These are phyloP conservation scores for Fomitopsis pinicola DNA, from an alignment of 1,284 basidiomycete genomes.

Conservation along the genomic window DNA sequence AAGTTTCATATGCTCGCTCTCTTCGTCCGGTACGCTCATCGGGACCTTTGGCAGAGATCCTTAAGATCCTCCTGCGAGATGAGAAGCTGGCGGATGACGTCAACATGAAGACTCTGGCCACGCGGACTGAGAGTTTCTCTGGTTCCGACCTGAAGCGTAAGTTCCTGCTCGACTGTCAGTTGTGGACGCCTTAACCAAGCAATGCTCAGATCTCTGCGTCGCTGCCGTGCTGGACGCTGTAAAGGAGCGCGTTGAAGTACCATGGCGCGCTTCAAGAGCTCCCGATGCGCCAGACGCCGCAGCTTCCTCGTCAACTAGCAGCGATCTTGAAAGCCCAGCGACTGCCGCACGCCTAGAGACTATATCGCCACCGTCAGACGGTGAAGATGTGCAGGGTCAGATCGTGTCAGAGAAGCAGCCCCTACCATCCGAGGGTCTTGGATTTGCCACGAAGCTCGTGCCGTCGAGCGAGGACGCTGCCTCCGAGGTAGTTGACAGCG, in stretches of 20 bases:
- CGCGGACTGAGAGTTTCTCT: slow-evolving; percentile 81
- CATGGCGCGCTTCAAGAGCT: slow-evolving; percentile 43
- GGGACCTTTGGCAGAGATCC: slow-evolving; percentile 56
- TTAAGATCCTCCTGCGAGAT: slow-evolving; percentile 78
- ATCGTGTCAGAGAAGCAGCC: not conserved
- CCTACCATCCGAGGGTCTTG: not conserved
- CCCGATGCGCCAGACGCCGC: not conserved
- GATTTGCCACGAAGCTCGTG: not conserved
- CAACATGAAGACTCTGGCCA: slow-evolving; percentile 60
- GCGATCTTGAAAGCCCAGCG: not conserved
- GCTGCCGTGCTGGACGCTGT: slow-evolving; percentile 85
- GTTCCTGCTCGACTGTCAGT: slow-evolving; percentile 26
- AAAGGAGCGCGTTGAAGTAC: slow-evolving; percentile 77
- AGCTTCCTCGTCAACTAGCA: not conserved
- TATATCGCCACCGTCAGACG: not conserved
- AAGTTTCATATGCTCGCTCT: not conserved
- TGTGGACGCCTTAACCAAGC: slow-evolving; percentile 11
- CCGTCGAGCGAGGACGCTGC: not conserved
- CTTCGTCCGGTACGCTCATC: not conserved
- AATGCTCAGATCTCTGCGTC: slow-evolving; percentile 74
- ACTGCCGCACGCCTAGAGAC: not conserved
- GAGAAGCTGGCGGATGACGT: slow-evolving; percentile 71
- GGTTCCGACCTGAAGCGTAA: slow-evolving; percentile 92
- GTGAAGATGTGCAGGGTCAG: not conserved
- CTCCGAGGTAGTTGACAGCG: not conserved